Percentiles rank a stretch among this genome's conserved stretches.
Conservation (phyloP, 345 rosid species). For the Linum tenue region DNA sequence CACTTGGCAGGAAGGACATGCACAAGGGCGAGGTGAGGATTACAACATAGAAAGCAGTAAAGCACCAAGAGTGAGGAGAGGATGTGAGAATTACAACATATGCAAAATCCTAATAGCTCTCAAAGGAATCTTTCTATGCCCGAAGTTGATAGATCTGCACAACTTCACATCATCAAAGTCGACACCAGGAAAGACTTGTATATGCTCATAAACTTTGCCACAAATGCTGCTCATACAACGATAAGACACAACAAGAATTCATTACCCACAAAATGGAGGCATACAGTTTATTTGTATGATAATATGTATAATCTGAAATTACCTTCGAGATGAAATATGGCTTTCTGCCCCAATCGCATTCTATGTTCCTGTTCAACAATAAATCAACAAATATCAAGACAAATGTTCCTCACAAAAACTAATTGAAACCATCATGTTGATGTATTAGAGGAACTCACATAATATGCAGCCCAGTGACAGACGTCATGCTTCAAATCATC, state of each 20-base stretch:
- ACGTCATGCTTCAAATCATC: constrained; percentile 87
- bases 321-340: constrained; percentile 6
- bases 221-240: background rate
- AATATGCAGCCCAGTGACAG: constrained; percentile 96
- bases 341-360: constrained; percentile 5
- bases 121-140: too few species aligned
- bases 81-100: too few species aligned
- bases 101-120: too few species aligned
- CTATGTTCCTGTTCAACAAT: constrained; percentile 1
- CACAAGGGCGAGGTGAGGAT: too few species aligned
- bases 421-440: background rate
- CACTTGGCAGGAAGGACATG: too few species aligned
- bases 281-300: background rate
- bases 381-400: background rate
- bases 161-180: background rate
- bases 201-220: constrained; percentile 4
- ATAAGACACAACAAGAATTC: background rate
- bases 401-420: background rate
- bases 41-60: too few species aligned
- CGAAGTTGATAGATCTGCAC: too few species aligned
- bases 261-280: too few species aligned
- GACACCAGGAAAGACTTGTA: constrained; percentile 1
- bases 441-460: constrained; percentile 40
- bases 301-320: background rate
- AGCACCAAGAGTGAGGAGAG: too few species aligned